Evolutionary conservation across 495 filamentous ascomycete species (phyloP).

Genomic region (Thermothielavioides terrestris): DNA sequence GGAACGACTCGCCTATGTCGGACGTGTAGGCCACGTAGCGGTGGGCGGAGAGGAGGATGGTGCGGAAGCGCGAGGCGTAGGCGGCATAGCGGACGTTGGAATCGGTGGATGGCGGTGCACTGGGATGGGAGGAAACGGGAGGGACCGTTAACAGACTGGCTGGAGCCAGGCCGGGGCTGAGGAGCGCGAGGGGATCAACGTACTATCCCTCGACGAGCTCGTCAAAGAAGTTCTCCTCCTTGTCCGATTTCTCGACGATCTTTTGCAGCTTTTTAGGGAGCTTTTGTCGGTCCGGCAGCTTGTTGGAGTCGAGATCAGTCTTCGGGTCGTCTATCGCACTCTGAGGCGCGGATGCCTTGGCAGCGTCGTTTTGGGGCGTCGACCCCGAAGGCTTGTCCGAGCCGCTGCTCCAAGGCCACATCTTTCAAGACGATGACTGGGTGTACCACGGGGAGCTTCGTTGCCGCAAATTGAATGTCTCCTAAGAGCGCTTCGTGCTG

Average conservation of each 20-base stretch:
- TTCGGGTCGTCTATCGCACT: constrained; percentile 12
- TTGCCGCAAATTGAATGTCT: no score
- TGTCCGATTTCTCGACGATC: constrained; percentile 54
- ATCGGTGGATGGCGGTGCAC: constrained; percentile 73
- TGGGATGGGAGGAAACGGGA: constrained; percentile 27
- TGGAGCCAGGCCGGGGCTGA: neutral
- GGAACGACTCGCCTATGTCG: constrained; percentile 94
- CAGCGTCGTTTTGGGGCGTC: constrained; percentile 6
- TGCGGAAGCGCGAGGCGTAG: constrained; percentile 79
- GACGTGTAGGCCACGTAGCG: constrained; percentile 97
- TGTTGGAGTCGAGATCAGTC: constrained; percentile 31
- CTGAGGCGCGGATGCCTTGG: constrained; percentile 24
- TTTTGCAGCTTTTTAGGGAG: constrained; percentile 64
- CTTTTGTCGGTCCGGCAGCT: constrained; percentile 50
- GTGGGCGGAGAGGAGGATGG: constrained; percentile 82
- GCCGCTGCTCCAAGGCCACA: constrained; percentile 32
- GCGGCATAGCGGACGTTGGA: constrained; percentile 83
- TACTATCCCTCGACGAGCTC: constrained; percentile 73
- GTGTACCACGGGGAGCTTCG: no score
- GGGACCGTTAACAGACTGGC: neutral
- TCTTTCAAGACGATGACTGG: neutral
- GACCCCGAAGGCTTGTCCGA: constrained; percentile 28
- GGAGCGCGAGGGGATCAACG: constrained; percentile 33
- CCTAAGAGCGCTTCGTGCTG: no score
- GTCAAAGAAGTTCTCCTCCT: constrained; percentile 70